These are phyloP conservation scores for Lecanicillium sp. DNA, from an alignment of 2,329 filamentous ascomycete genomes.

Conservation along the genomic window DNA sequence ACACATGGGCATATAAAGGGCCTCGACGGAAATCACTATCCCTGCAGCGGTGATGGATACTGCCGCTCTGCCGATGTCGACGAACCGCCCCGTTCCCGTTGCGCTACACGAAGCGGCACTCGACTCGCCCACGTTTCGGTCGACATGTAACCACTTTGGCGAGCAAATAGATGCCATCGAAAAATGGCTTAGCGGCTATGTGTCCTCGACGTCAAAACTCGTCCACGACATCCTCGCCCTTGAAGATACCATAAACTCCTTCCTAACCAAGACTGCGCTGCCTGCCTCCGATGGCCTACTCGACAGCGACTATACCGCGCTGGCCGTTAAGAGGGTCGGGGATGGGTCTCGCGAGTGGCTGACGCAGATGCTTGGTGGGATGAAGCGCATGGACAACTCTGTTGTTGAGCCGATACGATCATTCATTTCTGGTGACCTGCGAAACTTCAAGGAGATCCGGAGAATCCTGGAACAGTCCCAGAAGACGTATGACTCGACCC, in stretches of 20 bases:
- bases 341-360: conserved; percentile 87
- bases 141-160: conserved; percentile 74
- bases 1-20: too few species aligned
- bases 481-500: conserved; percentile 72
- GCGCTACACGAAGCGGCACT: conserved; percentile 89
- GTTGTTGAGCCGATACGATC: conserved; percentile 74
- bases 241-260: conserved; percentile 71
- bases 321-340: conserved; percentile 76
- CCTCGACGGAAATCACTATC: conserved; percentile 10
- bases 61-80: conserved; percentile 12
- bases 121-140: conserved; percentile 92
- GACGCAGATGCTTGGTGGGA: conserved; percentile 63
- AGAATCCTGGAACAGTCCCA: conserved; percentile 71
- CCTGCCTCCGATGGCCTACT: conserved; percentile 75
- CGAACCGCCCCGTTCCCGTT: conserved; percentile 55
- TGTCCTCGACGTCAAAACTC: conserved; percentile 45
- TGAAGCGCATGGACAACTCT: conserved; percentile 69
- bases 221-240: conserved; percentile 60
- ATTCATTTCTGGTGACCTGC: conserved; percentile 74
- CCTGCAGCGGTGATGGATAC: conserved; percentile 14
- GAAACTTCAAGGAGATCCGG: conserved; percentile 78
- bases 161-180: conserved; percentile 90
- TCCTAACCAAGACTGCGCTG: conserved; percentile 69
- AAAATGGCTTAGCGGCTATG: conserved; percentile 71
- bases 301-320: conserved; percentile 89